Conservation (phyloP, 768 basidiomycete species). For the Phanerodontia chrysosporium region DNA sequence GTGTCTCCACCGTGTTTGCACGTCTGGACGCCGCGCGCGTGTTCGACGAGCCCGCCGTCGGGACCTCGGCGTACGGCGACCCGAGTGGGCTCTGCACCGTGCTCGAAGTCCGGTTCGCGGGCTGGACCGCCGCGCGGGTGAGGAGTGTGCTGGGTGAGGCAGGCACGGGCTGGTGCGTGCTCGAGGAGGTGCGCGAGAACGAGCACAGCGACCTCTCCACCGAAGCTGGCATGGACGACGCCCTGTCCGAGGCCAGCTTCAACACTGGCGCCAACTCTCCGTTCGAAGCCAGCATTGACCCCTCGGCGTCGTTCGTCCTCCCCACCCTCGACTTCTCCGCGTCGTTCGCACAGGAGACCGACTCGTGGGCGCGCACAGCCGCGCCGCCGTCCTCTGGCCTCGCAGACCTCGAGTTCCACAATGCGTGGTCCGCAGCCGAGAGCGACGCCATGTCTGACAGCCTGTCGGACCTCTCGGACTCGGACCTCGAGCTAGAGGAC, state of each 20-base stretch:
- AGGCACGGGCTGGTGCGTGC: conserved; percentile 68
- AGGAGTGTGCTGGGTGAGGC: conserved; percentile 66
- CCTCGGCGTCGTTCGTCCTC: conserved; percentile 66
- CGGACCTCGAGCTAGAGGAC: conserved; percentile 5
- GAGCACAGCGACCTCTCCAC: conserved; percentile 15
- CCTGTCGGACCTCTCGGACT: conserved; percentile 3
- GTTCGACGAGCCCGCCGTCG: conserved; percentile 55
- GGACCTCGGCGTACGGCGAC: conserved; percentile 58
- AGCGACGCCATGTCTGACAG: conserved; percentile 9
- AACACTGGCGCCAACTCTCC: conserved; percentile 8
- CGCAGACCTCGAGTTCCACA: conserved; percentile 22
- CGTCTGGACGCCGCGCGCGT: conserved; percentile 66
- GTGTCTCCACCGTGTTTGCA: conserved; percentile 65
- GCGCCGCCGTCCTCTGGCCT: conserved; percentile 2
- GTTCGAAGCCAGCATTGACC: conserved; percentile 37
- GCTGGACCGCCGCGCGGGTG: conserved; percentile 68
- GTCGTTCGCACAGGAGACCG: conserved; percentile 29
- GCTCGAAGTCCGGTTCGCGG: conserved; percentile 65
- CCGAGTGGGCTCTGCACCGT: conserved; percentile 57
- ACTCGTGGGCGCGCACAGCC: conserved; percentile 13
- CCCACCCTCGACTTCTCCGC: conserved; percentile 74
- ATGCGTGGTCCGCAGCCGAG: conserved; percentile 19
- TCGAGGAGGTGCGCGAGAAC: conserved; percentile 48
- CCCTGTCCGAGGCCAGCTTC: conserved; percentile 25
- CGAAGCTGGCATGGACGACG: conserved; percentile 18